phyloP scores from a whole-genome alignment of 1,284 basidiomycete species.

The Tilletia horrida region DNA sequence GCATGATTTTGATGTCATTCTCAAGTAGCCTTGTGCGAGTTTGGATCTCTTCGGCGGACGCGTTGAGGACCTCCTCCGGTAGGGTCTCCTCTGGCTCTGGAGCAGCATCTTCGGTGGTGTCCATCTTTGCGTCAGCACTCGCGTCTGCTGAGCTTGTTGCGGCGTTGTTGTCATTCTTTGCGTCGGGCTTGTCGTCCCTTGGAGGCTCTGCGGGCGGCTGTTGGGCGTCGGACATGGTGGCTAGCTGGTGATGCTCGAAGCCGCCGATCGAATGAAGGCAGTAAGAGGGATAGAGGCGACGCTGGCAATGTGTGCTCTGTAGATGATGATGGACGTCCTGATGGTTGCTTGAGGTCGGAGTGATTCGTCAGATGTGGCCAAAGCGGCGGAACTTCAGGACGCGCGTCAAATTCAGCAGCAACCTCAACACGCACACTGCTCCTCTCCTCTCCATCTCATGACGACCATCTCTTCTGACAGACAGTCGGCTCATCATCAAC shows the following conservation, averaged over 20 bases:
- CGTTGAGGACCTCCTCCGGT: slow-evolving; percentile 48
- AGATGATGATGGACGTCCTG: neutral
- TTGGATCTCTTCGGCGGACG: slow-evolving; percentile 47
- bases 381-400: slow-evolving; percentile 1
- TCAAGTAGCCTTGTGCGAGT: slow-evolving; percentile 52
- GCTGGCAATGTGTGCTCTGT: neutral
- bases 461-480: too few relatives aligned
- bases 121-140: slow-evolving; percentile 19
- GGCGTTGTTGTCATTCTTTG: neutral
- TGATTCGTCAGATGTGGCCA: neutral
- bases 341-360: neutral
- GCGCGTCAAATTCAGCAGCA: slow-evolving; percentile 7
- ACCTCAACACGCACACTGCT: too few relatives aligned
- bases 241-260: neutral
- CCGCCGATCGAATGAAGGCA: too few relatives aligned
- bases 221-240: slow-evolving; percentile 12
- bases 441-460: too few relatives aligned
- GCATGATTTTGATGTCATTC: slow-evolving; percentile 54
- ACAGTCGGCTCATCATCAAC: too few relatives aligned
- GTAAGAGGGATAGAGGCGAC: neutral
- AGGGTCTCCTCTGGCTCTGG: slow-evolving; percentile 24
- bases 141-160: neutral
- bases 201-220: slow-evolving; percentile 17
- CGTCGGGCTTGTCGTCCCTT: slow-evolving; percentile 15
- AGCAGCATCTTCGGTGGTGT: slow-evolving; percentile 4